A percentile compares a stretch with the other conserved stretches of the same genome.
These are phyloP conservation scores for Ilex asprella DNA, from an alignment of 257 asterid genomes.

Conservation along the genomic window DNA sequence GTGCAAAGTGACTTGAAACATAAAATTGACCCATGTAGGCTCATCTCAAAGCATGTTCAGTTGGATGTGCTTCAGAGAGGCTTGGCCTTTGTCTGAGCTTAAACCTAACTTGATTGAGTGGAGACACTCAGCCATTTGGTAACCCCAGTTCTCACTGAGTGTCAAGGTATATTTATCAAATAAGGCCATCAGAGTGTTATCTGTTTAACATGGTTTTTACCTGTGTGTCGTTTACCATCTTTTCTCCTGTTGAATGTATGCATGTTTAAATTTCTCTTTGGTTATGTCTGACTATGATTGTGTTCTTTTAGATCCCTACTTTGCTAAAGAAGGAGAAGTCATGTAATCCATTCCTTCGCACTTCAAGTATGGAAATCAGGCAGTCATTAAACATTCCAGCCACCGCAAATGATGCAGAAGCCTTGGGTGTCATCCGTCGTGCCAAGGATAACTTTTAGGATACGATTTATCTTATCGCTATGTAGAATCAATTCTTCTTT, in stretches of 20 bases:
- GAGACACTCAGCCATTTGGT: not conserved
- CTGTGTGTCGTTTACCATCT: not conserved
- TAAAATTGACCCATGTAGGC: too few species aligned
- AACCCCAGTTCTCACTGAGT: too few species aligned
- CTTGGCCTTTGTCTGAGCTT: too few species aligned
- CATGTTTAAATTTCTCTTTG: not conserved
- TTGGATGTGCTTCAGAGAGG: too few species aligned
- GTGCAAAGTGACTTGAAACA: too few species aligned
- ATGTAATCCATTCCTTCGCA: conserved; percentile 93
- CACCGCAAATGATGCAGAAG: conserved; percentile 70
- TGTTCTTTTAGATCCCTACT: conserved; percentile 63
- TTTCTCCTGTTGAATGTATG: not conserved
- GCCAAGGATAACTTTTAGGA: conserved; percentile 79
- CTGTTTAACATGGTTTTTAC: too few species aligned
- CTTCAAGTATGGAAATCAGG: conserved; percentile 77
- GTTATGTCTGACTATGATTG: too few species aligned
- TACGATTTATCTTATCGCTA: not conserved
- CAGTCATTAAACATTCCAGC: conserved; percentile 51
- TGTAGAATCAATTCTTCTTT: too few species aligned
- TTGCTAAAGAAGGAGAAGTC: conserved; percentile 61
- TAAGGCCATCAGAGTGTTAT: too few species aligned
- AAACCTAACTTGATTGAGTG: too few species aligned
- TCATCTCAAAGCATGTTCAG: too few species aligned
- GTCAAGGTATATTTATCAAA: too few species aligned
- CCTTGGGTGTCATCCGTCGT: conserved; percentile 62